phyloP scores from a whole-genome alignment of 2,329 filamentous ascomycete genomes.

The Coniochaeta ligniaria region DNA sequence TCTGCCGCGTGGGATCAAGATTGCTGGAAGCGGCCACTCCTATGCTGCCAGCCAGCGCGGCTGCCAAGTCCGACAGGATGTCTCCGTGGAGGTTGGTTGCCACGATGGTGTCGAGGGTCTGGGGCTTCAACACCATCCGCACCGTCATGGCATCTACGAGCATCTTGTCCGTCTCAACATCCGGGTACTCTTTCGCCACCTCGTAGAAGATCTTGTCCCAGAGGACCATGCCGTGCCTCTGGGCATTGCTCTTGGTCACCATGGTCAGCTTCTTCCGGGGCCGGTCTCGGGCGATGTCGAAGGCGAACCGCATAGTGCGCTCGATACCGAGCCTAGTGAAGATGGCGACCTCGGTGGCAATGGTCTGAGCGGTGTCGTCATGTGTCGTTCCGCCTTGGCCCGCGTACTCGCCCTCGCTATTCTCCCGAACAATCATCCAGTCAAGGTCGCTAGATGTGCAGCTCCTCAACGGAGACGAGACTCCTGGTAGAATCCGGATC shows the following conservation, averaged over 20 bases:
- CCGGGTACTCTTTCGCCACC: constrained; percentile 50
- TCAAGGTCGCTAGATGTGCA: constrained; percentile 45
- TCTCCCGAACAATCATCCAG: constrained; percentile 61
- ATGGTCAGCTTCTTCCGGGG: constrained; percentile 52
- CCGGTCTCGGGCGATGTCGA: constrained; percentile 44
- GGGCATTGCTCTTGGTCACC: constrained; percentile 60
- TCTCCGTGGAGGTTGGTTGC: constrained; percentile 54
- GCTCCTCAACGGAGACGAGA: constrained; percentile 44
- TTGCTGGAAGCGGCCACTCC: constrained; percentile 60
- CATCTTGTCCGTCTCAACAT: constrained; percentile 42
- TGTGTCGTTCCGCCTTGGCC: constrained; percentile 57
- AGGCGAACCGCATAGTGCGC: constrained; percentile 56
- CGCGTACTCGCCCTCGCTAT: constrained; percentile 59
- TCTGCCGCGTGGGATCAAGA: constrained; percentile 41
- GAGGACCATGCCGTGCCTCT: constrained; percentile 60
- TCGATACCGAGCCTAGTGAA: constrained; percentile 55
- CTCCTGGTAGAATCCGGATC: constrained; percentile 50
- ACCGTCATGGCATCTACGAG: constrained; percentile 54
- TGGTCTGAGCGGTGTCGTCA: constrained; percentile 47
- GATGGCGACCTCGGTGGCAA: constrained; percentile 54
- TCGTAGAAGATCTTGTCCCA: constrained; percentile 55
- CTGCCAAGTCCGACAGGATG: constrained; percentile 57
- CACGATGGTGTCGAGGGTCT: constrained; percentile 52
- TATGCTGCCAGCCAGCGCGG: constrained; percentile 58
- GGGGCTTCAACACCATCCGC: constrained; percentile 50